A percentile compares a stretch with the other conserved stretches of the same genome.
phyloP scores from a whole-genome alignment of 192 early-diverging fungal genomes.

The Gaertneriomyces sp. region DNA sequence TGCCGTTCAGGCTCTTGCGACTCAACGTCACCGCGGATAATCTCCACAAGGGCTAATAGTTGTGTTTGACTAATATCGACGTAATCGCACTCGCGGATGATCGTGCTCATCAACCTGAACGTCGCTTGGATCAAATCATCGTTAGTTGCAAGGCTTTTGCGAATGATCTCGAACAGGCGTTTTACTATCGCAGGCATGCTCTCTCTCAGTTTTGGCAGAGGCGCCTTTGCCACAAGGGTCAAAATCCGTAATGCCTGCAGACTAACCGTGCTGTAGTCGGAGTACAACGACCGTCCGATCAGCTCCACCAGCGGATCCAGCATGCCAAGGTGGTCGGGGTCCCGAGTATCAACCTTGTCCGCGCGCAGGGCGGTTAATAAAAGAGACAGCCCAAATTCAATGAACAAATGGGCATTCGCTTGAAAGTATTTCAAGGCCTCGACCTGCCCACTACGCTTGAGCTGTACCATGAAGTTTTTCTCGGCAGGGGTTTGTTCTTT shows the following conservation, averaged over 20 bases:
- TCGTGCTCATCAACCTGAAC: constrained; percentile 76
- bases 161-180: constrained; percentile 73
- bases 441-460: constrained; percentile 55
- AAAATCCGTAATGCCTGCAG: constrained; percentile 70
- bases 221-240: constrained; percentile 63
- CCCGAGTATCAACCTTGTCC: constrained; percentile 39
- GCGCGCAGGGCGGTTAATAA: constrained; percentile 64
- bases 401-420: constrained; percentile 85
- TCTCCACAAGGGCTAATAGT: constrained; percentile 70
- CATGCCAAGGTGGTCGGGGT: constrained; percentile 61
- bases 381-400: constrained; percentile 88
- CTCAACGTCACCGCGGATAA: constrained; percentile 86
- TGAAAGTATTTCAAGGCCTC: constrained; percentile 73
- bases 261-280: constrained; percentile 69
- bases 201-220: constrained; percentile 65
- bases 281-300: constrained; percentile 79
- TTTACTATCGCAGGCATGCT: constrained; percentile 72
- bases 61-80: constrained; percentile 67
- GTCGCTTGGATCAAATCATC: constrained; percentile 66
- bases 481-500: constrained; percentile 54
- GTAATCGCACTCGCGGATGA: constrained; percentile 75
- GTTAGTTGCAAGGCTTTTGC: constrained; percentile 56
- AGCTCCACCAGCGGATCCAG: constrained; percentile 78
- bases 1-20: constrained; percentile 70
- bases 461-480: constrained; percentile 65